phyloP scores from a whole-genome alignment of 208 protist species.

The Leishmania amazonensis region DNA sequence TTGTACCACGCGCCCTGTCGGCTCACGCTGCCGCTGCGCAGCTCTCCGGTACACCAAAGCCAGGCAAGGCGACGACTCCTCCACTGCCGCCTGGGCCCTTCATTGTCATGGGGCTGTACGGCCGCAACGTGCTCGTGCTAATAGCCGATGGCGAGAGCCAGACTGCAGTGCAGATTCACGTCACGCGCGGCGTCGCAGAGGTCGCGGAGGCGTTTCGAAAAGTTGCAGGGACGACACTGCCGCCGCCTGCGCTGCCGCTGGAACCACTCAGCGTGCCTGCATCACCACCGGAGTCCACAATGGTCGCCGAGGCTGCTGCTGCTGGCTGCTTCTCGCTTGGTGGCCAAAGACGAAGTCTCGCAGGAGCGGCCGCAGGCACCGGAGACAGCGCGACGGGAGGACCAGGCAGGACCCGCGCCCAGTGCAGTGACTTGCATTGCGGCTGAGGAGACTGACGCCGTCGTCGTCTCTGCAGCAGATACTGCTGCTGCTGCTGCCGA shows the following conservation, averaged over 20 bases:
- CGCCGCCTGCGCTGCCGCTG: slow-evolving; percentile 19
- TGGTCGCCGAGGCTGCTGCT: background rate
- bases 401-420: background rate
- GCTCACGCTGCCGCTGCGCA: background rate
- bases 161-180: slow-evolving; percentile 15
- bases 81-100: background rate
- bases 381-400: background rate
- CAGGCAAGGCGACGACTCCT: background rate
- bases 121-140: slow-evolving; percentile 41
- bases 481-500: background rate
- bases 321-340: background rate
- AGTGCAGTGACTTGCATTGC: background rate
- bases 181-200: slow-evolving; percentile 21
- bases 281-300: background rate
- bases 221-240: slow-evolving; percentile 20
- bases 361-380: background rate
- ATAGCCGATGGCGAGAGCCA: slow-evolving; percentile 36
- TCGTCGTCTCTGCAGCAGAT: background rate
- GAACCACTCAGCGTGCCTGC: slow-evolving; percentile 13
- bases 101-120: slow-evolving; percentile 48
- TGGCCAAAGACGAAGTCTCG: background rate
- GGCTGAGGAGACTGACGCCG: background rate
- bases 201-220: slow-evolving; percentile 37
- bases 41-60: background rate
- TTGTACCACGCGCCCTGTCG: slow-evolving; percentile 18